A percentile compares a stretch with the other conserved stretches of the same genome.
Evolutionary conservation across 139 green algal species (phyloP).

Genomic region (Edaphochlamys debaryana): DNA sequence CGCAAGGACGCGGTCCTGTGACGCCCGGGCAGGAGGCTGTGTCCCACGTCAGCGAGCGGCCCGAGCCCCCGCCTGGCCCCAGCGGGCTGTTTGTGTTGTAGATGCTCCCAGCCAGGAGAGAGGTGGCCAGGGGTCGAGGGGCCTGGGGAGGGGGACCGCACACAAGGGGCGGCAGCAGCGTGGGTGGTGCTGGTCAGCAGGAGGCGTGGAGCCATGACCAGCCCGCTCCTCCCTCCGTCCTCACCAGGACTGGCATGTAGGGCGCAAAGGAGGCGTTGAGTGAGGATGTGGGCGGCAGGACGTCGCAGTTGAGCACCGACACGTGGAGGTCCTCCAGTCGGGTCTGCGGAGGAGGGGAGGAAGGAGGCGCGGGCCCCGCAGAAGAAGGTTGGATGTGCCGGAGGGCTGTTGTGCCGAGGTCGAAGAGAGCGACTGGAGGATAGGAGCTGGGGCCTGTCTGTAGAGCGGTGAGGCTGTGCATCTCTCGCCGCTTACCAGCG

Average conservation of each 20-base stretch:
- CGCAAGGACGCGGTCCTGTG: neutral
- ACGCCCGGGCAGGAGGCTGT: neutral
- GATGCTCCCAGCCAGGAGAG: neutral
- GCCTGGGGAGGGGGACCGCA: neutral
- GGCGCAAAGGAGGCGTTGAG: constrained; percentile 29
- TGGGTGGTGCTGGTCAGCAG: too few species aligned
- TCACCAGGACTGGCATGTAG: too few species aligned
- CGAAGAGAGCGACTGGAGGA: neutral
- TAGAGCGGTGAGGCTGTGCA: neutral
- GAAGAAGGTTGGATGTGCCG: neutral
- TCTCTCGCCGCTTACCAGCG: neutral
- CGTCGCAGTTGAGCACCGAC: constrained; percentile 26
- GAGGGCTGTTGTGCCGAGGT: neutral
- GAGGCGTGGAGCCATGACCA: too few species aligned
- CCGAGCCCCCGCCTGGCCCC: too few species aligned
- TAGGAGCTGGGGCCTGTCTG: too few species aligned
- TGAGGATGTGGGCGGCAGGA: neutral
- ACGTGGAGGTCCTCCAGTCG: constrained; percentile 22
- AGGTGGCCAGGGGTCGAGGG: neutral
- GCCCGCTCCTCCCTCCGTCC: too few species aligned
- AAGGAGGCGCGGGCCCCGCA: too few species aligned
- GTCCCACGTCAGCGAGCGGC: neutral
- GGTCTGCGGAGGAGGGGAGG: neutral
- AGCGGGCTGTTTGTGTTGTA: neutral
- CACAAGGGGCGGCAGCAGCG: neutral